Evolutionary conservation across 2,329 filamentous ascomycete genomes (phyloP), one percentile per base, ranked within the genome.

Genomic region (Rhynchosporium graminicola): DNA sequence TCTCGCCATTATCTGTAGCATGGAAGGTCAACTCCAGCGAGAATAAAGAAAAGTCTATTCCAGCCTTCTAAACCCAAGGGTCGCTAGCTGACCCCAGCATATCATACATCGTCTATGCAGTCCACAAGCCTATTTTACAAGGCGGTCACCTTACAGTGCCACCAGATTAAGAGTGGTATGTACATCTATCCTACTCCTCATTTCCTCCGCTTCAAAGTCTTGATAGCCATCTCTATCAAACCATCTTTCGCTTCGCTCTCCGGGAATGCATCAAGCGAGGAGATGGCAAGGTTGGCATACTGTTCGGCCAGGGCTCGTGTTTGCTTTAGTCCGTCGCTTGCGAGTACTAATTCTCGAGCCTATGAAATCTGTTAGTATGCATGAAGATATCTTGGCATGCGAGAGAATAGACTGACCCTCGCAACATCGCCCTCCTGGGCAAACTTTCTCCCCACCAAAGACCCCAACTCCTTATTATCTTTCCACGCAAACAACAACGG

Each of bases 401-500:
- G 33, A 36, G 9, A 36, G 33, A 10, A 40, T 15, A 4, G n/a
- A 79, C 88, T 80, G 76, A 97, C 94, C 82, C 81, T 87, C 70
- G 87, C 80, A 55, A 97, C 91, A 78, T 99, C 95, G 5, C 95
- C 95, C 69, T 92, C 85, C 71, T 84, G 78, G 51, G 83, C 81
- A 75, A 99, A 99, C 77, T 96, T 97, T 77, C 95, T 87, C 51
- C 95, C 95, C 15, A 99, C 95, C 68, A 99, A 80, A 58, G 86
- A 85, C 4, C 95, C 95, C 33, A 99, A 79, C 76, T 95, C 92
- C 29, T 87, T 85, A 71, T 90, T 91, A 68, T 89, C 85, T 79
- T 93, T 93, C 95, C 95, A 99, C 0, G 95, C 95, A 79, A 98
- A 99, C 47, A 99, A 79, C 67, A 99, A 79, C 15, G 95, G 95